These are phyloP conservation scores for Lodderomyces parapsilosis DNA, from an alignment of 1,139 yeast genomes.

Conservation along the genomic window DNA sequence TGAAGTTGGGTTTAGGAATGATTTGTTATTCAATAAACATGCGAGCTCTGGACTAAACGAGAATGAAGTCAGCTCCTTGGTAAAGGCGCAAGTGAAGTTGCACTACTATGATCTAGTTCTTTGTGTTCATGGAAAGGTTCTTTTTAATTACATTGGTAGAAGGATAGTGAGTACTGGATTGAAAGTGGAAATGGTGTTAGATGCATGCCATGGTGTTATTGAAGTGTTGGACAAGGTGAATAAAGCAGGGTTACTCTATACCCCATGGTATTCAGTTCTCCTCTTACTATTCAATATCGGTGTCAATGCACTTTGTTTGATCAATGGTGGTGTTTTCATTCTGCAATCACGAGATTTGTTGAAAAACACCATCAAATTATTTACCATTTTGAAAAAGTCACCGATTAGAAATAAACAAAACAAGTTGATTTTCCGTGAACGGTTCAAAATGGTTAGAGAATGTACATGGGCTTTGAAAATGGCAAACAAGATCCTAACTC, in stretches of 20 bases:
- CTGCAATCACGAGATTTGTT: constrained; percentile 26
- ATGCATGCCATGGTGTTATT: constrained; percentile 36
- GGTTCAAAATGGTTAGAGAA: constrained; percentile 61
- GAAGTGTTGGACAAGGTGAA: constrained; percentile 34
- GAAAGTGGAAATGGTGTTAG: constrained; percentile 32
- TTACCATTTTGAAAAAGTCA: constrained; percentile 28
- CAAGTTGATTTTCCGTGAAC: constrained; percentile 34
- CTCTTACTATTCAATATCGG: constrained; percentile 49
- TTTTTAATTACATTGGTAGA: constrained; percentile 36
- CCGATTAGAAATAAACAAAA: constrained; percentile 34
- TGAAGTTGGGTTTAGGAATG: constrained; percentile 35
- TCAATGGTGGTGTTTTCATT: constrained; percentile 41
- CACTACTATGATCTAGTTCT: constrained; percentile 42
- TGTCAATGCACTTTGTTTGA: constrained; percentile 41
- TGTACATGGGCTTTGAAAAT: constrained; percentile 64
- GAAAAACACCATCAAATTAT: constrained; percentile 24
- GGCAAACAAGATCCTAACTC: constrained; percentile 50
- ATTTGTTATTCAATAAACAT: constrained; percentile 25
- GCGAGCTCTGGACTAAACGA: neutral
- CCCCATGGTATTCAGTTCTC: constrained; percentile 59
- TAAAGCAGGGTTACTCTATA: constrained; percentile 32
- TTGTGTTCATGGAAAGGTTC: constrained; percentile 36
- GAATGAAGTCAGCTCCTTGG: constrained; percentile 20
- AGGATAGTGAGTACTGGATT: constrained; percentile 33
- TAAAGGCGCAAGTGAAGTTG: constrained; percentile 38